Evolutionary conservation across 805 yeast genomes (phyloP), one percentile per base, ranked within the genome.

Genomic region (Kodamaea sagamina): DNA sequence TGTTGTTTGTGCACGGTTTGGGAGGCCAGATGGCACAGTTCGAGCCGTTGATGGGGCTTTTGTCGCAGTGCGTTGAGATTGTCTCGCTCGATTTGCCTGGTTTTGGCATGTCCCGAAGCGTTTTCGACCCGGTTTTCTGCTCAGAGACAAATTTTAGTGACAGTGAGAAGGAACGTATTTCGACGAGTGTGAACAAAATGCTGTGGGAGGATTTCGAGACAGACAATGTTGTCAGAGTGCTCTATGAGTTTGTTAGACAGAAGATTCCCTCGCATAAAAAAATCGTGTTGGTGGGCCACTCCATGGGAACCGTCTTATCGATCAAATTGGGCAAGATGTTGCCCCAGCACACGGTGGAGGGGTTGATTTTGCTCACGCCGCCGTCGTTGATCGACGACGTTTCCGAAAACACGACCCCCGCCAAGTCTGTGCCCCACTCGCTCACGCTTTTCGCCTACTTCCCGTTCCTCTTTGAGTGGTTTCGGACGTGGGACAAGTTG

Each of bases 1-100:
- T 85, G 4, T 63, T 88, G 2, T 78, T 89, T 44, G 57, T 90
- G 13, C 97, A 89, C 66, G 98, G 98, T 0, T 62, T 92, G 15
- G 98, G 97, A 1, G 98, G 98, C 2, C 92, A 83, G 53, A 68
- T 86, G 58, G 79, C 88, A 16, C 97, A 89, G 59, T 90, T 90
- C 59, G 93, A 86, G 54, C 81, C 84, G 1, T 65, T 87, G 28
- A 63, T 87, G 58, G 82, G 80, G 19, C 68, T 79, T 40, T 77
- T 86, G 50, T 67, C 84, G 25, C 81, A 78, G 50, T 76, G 81
- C 48, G 76, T 80, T 47, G 83, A 79, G 43, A 75, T 89, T 13
- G 56, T 86, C 31, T 78, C 90, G 0, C 52, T 90, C 11, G 98
- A 90, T 59, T 66, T 89, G 40, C 97, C 97, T 1, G 98, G 97